These are phyloP conservation scores for Candida hispaniensis DNA, from an alignment of 805 yeast species.

Conservation along the genomic window DNA sequence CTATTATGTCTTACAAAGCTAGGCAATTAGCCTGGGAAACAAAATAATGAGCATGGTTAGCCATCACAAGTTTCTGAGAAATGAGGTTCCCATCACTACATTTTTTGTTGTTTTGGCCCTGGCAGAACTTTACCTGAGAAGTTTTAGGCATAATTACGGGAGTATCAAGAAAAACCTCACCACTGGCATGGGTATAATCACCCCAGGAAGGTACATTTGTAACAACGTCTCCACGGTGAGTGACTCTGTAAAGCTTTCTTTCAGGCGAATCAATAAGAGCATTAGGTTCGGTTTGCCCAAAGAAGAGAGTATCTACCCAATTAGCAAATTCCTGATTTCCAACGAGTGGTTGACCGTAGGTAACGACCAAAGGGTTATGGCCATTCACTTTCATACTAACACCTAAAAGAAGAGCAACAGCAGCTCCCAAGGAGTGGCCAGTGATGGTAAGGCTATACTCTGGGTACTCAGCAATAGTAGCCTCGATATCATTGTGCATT, in stretches of 20 bases:
- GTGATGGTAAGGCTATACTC: conserved; percentile 8
- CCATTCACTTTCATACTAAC: conserved; percentile 6
- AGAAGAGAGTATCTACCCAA: conserved; percentile 10
- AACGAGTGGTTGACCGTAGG: conserved; percentile 14
- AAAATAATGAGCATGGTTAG: conserved; percentile 6
- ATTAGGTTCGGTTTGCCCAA: background rate
- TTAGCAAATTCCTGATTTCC: conserved; percentile 9
- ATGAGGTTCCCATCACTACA: too few species aligned
- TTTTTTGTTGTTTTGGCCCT: conserved; percentile 17
- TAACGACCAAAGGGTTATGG: conserved; percentile 11
- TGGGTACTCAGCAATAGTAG: conserved; percentile 3
- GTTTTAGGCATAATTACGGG: background rate
- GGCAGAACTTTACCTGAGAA: background rate
- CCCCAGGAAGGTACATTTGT: conserved; percentile 7
- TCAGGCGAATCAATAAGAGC: conserved; percentile 4
- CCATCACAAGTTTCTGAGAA: conserved; percentile 2
- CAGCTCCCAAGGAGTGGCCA: conserved; percentile 15
- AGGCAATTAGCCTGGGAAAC: conserved; percentile 8
- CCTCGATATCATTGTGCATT: conserved; percentile 2
- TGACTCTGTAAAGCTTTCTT: conserved; percentile 7
- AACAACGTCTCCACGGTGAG: conserved; percentile 8
- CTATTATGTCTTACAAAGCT: too few species aligned
- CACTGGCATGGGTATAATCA: conserved; percentile 2
- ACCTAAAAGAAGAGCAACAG: conserved; percentile 11
- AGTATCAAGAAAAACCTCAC: conserved; percentile 5